Evolutionary conservation across 1,139 yeast genomes (phyloP).

Genomic region (Yamadazyma atlantica): DNA sequence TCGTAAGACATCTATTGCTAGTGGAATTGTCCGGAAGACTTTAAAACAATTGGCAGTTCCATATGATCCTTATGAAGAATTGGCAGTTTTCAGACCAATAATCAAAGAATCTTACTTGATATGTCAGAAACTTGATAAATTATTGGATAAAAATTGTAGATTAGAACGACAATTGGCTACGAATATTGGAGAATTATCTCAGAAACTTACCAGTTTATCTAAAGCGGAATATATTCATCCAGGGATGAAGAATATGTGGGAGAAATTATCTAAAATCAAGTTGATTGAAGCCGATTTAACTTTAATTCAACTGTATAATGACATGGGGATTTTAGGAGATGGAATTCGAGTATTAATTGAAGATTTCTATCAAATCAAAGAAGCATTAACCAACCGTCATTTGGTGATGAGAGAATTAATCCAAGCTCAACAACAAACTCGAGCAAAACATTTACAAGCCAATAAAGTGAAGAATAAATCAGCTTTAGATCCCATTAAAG

Average conservation of each 20-base stretch:
- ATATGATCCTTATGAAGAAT: conserved; percentile 76
- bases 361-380: conserved; percentile 87
- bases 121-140: conserved; percentile 55
- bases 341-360: conserved; percentile 62
- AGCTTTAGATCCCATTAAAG: conserved; percentile 80
- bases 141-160: conserved; percentile 56
- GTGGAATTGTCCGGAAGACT: conserved; percentile 85
- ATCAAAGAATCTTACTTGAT: conserved; percentile 73
- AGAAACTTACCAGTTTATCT: conserved; percentile 48
- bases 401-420: conserved; percentile 83
- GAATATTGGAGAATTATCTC: conserved; percentile 66
- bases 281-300: conserved; percentile 75
- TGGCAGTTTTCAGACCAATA: conserved; percentile 83
- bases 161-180: conserved; percentile 56
- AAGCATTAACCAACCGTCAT: conserved; percentile 89
- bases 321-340: conserved; percentile 76
- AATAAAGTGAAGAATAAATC: conserved; percentile 72
- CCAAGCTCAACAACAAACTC: conserved; percentile 76
- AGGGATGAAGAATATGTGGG: conserved; percentile 84
- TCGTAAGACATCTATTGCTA: conserved; percentile 60
- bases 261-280: conserved; percentile 67
- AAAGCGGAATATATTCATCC: conserved; percentile 52
- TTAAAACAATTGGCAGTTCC: conserved; percentile 91
- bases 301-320: conserved; percentile 70
- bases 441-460: conserved; percentile 69